A percentile compares a stretch with the other conserved stretches of the same genome.
Conservation (phyloP, 2,329 filamentous ascomycete genomes). For the Helotiales sp. region DNA sequence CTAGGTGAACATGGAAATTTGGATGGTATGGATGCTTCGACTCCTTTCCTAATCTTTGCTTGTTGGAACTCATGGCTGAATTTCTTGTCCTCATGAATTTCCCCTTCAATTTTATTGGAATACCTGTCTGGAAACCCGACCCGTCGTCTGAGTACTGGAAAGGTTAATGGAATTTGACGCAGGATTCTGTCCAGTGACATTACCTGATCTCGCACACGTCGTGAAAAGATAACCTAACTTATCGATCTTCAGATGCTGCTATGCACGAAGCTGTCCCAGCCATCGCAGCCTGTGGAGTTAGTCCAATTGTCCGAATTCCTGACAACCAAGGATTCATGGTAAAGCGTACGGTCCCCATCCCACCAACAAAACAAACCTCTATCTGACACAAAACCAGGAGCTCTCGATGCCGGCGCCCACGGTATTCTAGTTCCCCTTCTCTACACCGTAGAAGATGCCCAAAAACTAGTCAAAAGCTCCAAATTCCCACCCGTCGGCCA, state of each 20-base stretch:
- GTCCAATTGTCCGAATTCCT: slow-evolving; percentile 61
- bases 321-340: slow-evolving; percentile 62
- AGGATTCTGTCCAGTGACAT: not conserved
- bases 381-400: slow-evolving; percentile 47
- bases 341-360: slow-evolving; percentile 52
- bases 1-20: slow-evolving; percentile 55
- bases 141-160: too few species aligned
- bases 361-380: slow-evolving; percentile 27
- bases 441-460: slow-evolving; percentile 58
- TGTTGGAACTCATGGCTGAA: too few species aligned
- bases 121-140: too few species aligned
- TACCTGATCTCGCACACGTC: not conserved
- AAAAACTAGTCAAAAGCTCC: slow-evolving; percentile 54
- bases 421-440: slow-evolving; percentile 61
- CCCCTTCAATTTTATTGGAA: too few species aligned
- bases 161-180: too few species aligned
- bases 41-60: not conserved
- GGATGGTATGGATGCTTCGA: slow-evolving; percentile 47
- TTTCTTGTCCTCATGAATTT: too few species aligned
- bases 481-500: slow-evolving; percentile 62
- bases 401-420: slow-evolving; percentile 62
- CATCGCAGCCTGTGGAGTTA: slow-evolving; percentile 59
- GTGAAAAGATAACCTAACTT: not conserved
- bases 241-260: slow-evolving; percentile 49
- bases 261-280: slow-evolving; percentile 64